Percentiles rank a stretch among this genome's conserved stretches.
Conservation (phyloP, 2,329 filamentous ascomycete species). For the Teratosphaeria pseudoeucalypti region DNA sequence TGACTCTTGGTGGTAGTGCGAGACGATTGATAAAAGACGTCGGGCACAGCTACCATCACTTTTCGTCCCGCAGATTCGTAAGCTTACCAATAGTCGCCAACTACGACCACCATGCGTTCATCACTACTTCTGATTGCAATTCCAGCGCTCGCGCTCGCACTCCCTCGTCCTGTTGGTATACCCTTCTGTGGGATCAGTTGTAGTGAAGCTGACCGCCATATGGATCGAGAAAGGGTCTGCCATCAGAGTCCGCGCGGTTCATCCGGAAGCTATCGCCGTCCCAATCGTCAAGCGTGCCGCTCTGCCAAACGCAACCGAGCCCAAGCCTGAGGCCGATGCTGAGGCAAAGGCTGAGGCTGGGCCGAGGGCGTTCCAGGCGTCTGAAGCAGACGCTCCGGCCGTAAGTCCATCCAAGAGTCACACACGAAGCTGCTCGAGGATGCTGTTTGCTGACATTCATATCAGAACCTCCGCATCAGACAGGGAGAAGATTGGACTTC, state of each 20-base stretch:
- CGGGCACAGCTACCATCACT: not conserved
- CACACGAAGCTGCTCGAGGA: not conserved
- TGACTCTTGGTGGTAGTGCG: not conserved
- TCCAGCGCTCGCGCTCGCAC: not conserved
- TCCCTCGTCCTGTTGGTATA: not conserved
- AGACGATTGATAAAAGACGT: not conserved
- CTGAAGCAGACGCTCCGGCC: not conserved
- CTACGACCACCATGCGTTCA: not conserved
- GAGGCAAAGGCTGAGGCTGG: not conserved
- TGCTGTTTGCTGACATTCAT: not conserved
- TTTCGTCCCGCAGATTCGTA: not conserved
- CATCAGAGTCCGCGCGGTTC: not conserved
- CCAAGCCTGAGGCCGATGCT: not conserved
- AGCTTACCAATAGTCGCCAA: not conserved
- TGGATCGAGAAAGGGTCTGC: not conserved
- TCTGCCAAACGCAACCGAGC: not conserved
- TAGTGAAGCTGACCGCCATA: not conserved
- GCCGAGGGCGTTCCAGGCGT: not conserved
- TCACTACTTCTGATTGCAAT: not conserved
- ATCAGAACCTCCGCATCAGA: not conserved
- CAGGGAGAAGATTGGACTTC: not conserved
- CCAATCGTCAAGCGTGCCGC: not conserved
- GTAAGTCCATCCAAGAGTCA: not conserved
- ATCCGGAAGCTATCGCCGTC: not conserved
- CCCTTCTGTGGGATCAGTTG: not conserved